phyloP scores from a whole-genome alignment of 73 alveolate species.

The Tetrahymena borealis region DNA sequence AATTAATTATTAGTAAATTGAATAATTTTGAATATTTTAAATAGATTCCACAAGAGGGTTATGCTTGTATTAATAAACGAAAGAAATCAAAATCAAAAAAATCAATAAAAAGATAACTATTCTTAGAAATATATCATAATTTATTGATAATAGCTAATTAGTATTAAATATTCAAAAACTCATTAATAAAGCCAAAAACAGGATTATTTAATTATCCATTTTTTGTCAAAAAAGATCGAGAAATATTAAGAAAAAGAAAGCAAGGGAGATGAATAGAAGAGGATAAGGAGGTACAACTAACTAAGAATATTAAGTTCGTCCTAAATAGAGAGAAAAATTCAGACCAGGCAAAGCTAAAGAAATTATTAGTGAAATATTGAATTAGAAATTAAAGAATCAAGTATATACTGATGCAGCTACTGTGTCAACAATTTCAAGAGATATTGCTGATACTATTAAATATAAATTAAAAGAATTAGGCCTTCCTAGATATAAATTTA shows the following conservation, averaged over 20 bases:
- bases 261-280: too few relatives aligned
- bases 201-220: too few relatives aligned
- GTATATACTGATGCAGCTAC: slow-evolving; percentile 26
- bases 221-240: background rate
- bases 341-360: slow-evolving; percentile 28
- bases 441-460: slow-evolving; percentile 37
- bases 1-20: too few relatives aligned
- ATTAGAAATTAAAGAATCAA: slow-evolving; percentile 13
- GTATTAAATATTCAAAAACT: too few relatives aligned
- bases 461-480: slow-evolving; percentile 19
- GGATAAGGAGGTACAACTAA: slow-evolving; percentile 6
- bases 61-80: too few relatives aligned
- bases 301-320: slow-evolving; percentile 25
- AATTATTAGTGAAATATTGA: slow-evolving; percentile 19
- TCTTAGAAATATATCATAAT: too few relatives aligned
- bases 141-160: too few relatives aligned
- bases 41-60: too few relatives aligned
- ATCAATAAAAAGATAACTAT: too few relatives aligned
- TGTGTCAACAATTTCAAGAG: slow-evolving; percentile 12
- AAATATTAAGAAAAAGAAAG: background rate
- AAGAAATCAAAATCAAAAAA: too few relatives aligned
- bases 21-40: too few relatives aligned
- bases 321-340: slow-evolving; percentile 35
- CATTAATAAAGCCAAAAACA: too few relatives aligned
- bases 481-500: slow-evolving; percentile 31